Evolutionary conservation across 169 alveolate genomes (phyloP), one percentile per base, ranked within the genome.

Genomic region (Besnoitia besnoiti): DNA sequence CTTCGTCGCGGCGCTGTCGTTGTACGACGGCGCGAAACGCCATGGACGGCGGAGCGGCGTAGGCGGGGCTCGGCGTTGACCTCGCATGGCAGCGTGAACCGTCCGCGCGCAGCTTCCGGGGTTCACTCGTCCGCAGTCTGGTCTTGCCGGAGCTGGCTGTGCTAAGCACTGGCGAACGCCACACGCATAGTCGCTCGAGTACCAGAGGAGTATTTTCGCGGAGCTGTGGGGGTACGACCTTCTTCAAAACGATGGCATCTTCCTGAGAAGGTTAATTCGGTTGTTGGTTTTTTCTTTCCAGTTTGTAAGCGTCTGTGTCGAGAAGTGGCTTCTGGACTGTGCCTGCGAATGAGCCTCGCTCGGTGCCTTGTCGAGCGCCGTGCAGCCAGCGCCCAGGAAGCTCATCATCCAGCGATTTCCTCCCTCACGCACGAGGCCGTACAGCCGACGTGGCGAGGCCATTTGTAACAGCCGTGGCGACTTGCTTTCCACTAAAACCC

Each of bases 311-410:
- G 67, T 19, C 3, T 55, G n/a, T 55, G 67, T 16, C 67, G 24
- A 55, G 33, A n/a, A n/a, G 67, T 55, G 12, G 67, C 67, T 19
- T 19, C 67, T 55, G 67, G 67, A 55, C 67, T 3, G 67, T 55
- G 67, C 12, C 33, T 19, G 67, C 14, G 30, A 55, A 5, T n/a
- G n/a, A n/a, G 33, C 67, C 67, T 55, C 67, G 67, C 12, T n/a
- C 24, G n/a, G 67, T 55, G 67, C 67, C 67, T 55, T 55, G 67
- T 21, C 67, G 67, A 55, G 67, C 67, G 67, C 67, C 27, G 67
- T n/a, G 67, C 67, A 55, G 67, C 67, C n/a, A 5, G 33, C 5
- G 27, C 67, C 67, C 67, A 55, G 33, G 67, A 55, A n/a, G 24
- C 67, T 21, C 67, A 55, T 55, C 67, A 55, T 55, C 67, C 67